Conservation (phyloP, 352 stramenopile species). For the Pythium folliculosum region DNA sequence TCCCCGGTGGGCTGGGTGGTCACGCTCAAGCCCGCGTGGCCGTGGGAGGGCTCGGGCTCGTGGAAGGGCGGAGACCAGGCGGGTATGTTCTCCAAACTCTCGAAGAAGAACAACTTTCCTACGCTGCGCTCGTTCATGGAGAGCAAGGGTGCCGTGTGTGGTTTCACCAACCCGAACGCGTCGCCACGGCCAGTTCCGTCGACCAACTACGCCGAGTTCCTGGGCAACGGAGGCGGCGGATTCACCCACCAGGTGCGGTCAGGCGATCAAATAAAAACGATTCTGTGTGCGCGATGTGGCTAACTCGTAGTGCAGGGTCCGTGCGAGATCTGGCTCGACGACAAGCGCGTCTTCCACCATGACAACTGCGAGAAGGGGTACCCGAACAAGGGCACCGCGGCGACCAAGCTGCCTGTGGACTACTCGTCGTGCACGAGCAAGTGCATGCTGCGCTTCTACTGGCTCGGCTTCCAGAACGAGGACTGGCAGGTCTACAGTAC, state of each 20-base stretch:
- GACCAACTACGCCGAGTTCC: neutral
- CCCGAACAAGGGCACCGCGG: neutral
- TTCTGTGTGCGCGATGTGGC: neutral
- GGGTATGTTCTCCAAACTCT: neutral
- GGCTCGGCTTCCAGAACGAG: slow-evolving; percentile 23
- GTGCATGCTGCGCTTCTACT: slow-evolving; percentile 24
- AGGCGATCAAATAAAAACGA: neutral
- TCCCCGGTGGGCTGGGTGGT: neutral
- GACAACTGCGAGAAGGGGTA: slow-evolving; percentile 21
- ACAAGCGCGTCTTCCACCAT: slow-evolving; percentile 19
- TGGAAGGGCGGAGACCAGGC: neutral
- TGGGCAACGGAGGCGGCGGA: neutral
- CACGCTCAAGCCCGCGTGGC: neutral
- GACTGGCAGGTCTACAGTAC: neutral
- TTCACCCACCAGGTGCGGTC: too few species aligned
- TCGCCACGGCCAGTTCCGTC: neutral
- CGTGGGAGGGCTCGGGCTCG: neutral
- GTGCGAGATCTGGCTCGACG: slow-evolving; percentile 19
- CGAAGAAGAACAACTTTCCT: neutral
- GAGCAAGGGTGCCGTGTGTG: slow-evolving; percentile 13
- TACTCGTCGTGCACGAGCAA: slow-evolving; percentile 16
- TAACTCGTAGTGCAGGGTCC: neutral
- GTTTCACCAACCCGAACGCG: slow-evolving; percentile 21
- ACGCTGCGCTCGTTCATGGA: slow-evolving; percentile 24
- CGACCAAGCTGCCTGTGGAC: slow-evolving; percentile 2